These are phyloP conservation scores for Penicillium psychrosexuale DNA, from an alignment of 2,329 filamentous ascomycete genomes.

Conservation along the genomic window DNA sequence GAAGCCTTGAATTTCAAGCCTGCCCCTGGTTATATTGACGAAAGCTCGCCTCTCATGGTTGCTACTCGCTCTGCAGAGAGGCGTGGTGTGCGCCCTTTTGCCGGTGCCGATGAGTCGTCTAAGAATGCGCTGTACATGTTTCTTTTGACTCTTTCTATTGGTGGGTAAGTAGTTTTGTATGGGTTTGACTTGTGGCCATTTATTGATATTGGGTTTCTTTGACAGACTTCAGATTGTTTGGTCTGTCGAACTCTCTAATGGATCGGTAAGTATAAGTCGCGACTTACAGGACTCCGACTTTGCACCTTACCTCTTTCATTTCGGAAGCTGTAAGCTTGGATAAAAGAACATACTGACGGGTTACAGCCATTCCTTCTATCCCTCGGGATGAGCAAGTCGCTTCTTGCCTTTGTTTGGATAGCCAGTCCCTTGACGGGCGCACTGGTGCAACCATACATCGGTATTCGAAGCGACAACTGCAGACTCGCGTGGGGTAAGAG, in stretches of 20 bases:
- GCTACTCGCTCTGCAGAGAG: constrained; percentile 3
- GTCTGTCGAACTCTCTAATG: constrained; percentile 92
- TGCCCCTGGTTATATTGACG: constrained; percentile 10
- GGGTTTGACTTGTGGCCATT: background rate
- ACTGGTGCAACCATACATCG: constrained; percentile 77
- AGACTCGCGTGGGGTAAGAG: constrained; percentile 71
- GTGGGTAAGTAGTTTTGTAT: constrained; percentile 51
- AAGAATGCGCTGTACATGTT: constrained; percentile 85
- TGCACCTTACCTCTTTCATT: background rate
- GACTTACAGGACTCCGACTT: background rate
- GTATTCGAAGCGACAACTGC: constrained; percentile 76
- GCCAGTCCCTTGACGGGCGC: constrained; percentile 75
- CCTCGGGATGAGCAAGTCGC: constrained; percentile 75
- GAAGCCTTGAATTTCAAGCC: background rate
- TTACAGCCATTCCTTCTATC: constrained; percentile 68
- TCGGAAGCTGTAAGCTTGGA: background rate
- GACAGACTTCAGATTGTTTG: constrained; percentile 81
- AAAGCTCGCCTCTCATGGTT: constrained; percentile 33
- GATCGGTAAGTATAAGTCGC: constrained; percentile 57
- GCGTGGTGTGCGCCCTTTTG: constrained; percentile 30
- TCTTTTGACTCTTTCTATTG: constrained; percentile 79
- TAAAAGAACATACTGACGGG: background rate
- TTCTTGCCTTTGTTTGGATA: constrained; percentile 82
- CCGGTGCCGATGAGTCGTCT: constrained; percentile 52
- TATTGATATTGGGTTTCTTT: constrained; percentile 11